Evolutionary conservation across 257 asterid species (phyloP), one percentile per base, ranked within the genome.

Genomic region (Capsicum rhomboideum): DNA sequence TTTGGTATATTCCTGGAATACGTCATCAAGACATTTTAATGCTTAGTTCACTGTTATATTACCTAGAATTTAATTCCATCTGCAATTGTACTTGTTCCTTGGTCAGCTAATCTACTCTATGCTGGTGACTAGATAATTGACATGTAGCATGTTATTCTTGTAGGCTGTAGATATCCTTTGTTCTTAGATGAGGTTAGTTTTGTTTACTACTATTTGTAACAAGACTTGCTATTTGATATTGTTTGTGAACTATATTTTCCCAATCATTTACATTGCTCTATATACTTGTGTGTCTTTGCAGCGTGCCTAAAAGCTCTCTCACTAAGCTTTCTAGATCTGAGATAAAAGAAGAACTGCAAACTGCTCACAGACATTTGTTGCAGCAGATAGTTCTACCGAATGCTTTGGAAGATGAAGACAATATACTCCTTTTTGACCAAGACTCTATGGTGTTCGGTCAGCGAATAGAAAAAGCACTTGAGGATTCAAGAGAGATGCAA

Each of bases 271-370:
- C 72, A 20, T 85, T 75, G 75, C 81, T 80, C 84, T 90, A 84
- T 78, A 82, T 61, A 77, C 90, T 86, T 80, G 86, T 61, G 85
- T 85, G 67, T 83, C 40, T 91, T 86, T 78, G 84, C 98, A 94
- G 98, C 82, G 68, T 86, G 75, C 84, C 87, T 63, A 88, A 84
- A 85, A 78, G 82, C 79, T 86, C 91, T 61, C 83, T 86, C 78
- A 92, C 98, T 85, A 91, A 92, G 92, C 97, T 95, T 89, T 90
- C 98, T 67, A 97, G 91, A 88, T 90, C 82, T 85, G 94, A 92
- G 90, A 89, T 95, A 86, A 91, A 89, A 91, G 92, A 91, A 86
- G 96, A 93, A 85, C 90, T 97, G 90, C 94, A 89, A 86, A 88
- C 86, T 64, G 97, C 97, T 68, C 95, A 93, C 86, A 97, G 93